Conservation (phyloP, 78 protist species). For the Dictyostelium intermedium region DNA sequence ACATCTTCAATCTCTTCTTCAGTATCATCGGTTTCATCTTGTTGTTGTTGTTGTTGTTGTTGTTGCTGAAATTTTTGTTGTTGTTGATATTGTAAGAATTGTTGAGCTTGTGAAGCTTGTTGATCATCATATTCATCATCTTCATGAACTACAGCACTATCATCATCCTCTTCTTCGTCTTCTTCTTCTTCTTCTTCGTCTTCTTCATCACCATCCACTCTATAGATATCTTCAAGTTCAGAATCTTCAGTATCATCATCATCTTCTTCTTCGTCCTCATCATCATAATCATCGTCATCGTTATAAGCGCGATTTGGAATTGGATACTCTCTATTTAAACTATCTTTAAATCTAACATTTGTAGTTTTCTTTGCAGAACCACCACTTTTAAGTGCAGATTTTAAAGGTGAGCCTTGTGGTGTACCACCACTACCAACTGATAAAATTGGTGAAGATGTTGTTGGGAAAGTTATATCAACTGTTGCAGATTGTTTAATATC, state of each 20-base stretch:
- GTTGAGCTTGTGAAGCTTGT: neutral
- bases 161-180: neutral
- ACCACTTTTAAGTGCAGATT: slow-evolving; percentile 26
- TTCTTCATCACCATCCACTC: neutral
- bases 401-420: neutral
- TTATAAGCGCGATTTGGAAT: neutral
- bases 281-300: neutral
- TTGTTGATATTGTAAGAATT: neutral
- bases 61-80: neutral
- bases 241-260: neutral
- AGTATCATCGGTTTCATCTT: neutral
- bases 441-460: neutral
- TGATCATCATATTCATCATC: slow-evolving; percentile 5
- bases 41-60: neutral
- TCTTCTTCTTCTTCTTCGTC: neutral
- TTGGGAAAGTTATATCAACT: neutral
- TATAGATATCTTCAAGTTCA: neutral
- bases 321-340: slow-evolving; percentile 23
- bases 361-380: neutral
- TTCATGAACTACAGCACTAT: neutral
- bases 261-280: neutral
- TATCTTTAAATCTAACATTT: slow-evolving; percentile 9
- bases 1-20: neutral
- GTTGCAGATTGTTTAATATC: neutral
- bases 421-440: neutral